Percentiles rank a stretch among this genome's conserved stretches.
Conservation (phyloP, 2,329 filamentous ascomycete genomes). For the Sporothrix sp. region DNA sequence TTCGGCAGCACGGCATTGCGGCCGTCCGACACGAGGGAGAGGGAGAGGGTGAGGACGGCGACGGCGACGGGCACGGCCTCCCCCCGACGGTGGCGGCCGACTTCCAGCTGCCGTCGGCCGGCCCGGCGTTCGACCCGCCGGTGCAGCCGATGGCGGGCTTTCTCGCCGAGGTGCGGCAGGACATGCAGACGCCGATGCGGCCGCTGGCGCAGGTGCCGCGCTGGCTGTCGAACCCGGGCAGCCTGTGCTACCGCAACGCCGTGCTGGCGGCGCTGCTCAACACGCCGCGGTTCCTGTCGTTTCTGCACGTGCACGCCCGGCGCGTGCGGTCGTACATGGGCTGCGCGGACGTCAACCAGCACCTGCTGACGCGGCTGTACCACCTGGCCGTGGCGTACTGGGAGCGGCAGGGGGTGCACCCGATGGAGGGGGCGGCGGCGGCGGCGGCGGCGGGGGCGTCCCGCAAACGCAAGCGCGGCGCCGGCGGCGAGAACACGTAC, state of each 20-base stretch:
- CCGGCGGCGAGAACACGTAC: neutral
- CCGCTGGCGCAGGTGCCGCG: neutral
- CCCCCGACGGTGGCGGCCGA: neutral
- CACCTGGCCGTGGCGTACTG: conserved; percentile 16
- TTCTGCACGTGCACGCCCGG: conserved; percentile 8
- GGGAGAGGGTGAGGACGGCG: neutral
- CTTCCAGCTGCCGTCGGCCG: conserved; percentile 10
- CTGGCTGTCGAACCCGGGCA: conserved; percentile 11
- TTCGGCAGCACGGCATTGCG: neutral
- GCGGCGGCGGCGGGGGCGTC: neutral
- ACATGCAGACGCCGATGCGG: conserved; percentile 10
- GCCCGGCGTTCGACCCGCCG: neutral
- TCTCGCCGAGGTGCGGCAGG: conserved; percentile 8
- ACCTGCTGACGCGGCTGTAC: conserved; percentile 15
- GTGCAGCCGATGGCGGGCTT: neutral
- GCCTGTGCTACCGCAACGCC: conserved; percentile 18
- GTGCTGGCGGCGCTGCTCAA: conserved; percentile 14
- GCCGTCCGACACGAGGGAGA: neutral
- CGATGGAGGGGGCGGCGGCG: neutral
- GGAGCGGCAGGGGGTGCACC: conserved; percentile 7
- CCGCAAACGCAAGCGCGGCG: neutral
- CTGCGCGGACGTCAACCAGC: neutral
- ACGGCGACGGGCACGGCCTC: no score
- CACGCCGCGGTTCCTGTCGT: conserved; percentile 14
- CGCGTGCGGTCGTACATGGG: neutral